Evolutionary conservation across 2,329 filamentous ascomycete genomes (phyloP), one percentile per base, ranked within the genome.

Genomic region (Cordyceps javanica): DNA sequence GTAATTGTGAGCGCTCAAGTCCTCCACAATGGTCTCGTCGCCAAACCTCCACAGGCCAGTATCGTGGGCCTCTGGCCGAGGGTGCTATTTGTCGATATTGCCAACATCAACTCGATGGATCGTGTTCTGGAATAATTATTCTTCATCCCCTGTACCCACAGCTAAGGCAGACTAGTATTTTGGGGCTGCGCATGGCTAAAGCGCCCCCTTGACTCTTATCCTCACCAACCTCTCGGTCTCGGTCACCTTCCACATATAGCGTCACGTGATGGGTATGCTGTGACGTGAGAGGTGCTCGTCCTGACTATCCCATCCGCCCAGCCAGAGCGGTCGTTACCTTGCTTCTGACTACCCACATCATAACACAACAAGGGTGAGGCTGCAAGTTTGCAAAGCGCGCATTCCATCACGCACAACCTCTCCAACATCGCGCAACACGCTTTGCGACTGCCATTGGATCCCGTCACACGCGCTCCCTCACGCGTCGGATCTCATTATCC

Each of bases 221-320:
- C 38, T 51, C 38, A 45, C 55, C 55, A 51, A 57, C 55, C 46
- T 57, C 46, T 57, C 46, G 36, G 25, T 50, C 36, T 50, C 45
- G 46, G 38, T 51, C 55, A 51, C 46, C 55, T 51, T 25, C 46
- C 55, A 57, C 46, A 50, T 51, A 51, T 45, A 45, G 23, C 36
- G 46, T 59, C 57, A 59, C 57, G 57, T 59, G 57, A 59, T 52
- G 57, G 13, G 36, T 53, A 58, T 58, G 51, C 52, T 57, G 58
- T 60, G 58, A 60, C 58, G 58, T 57, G 42, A 57, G 53, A 57
- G 54, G 48, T 57, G 58, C 54, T 57, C 32, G 50, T 45, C 32
- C n/a, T 41, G 38, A 42, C 41, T 36, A 36, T 51, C 23, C 58
- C 34, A 50, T 53, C 54, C 38, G 48, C 53, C 53, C 39, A 57